Conservation (phyloP, 225 moss, liverwort and hornwort species). For the Bryum argenteum region DNA sequence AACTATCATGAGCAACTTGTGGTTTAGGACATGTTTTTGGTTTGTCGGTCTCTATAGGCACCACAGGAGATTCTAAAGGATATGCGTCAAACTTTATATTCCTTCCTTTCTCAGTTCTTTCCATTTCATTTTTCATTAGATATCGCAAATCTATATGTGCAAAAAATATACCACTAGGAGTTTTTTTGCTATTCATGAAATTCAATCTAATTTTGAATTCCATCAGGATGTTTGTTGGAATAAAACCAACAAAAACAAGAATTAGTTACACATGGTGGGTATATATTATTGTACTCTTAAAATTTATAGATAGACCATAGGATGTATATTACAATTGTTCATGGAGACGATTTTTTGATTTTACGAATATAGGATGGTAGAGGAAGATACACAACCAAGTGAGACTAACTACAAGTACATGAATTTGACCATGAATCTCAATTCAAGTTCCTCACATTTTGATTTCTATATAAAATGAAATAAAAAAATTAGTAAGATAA, state of each 20-base stretch:
- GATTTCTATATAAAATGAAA: fast-evolving
- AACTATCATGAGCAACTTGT: neutral
- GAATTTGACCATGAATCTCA: too few species aligned
- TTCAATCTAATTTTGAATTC: neutral
- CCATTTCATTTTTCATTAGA: constrained; percentile 13
- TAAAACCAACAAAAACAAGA: too few species aligned
- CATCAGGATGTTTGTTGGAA: neutral
- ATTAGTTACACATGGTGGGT: too few species aligned
- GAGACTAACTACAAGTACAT: too few species aligned
- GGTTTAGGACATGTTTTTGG: constrained; percentile 8
- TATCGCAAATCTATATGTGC: constrained; percentile 24
- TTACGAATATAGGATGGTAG: too few species aligned
- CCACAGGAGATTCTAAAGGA: constrained; percentile 13
- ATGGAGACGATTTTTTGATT: too few species aligned
- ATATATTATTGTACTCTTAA: too few species aligned
- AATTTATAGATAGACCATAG: too few species aligned
- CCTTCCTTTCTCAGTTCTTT: neutral
- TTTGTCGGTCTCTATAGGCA: constrained; percentile 16
- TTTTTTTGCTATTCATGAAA: neutral
- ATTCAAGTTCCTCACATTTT: neutral
- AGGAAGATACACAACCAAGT: too few species aligned
- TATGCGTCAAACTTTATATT: neutral
- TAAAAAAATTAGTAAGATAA: neutral
- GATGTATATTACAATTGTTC: too few species aligned
- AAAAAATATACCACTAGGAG: neutral